These are phyloP conservation scores for Tetrapisispora taiwanensis DNA, from an alignment of 805 yeast species.

Conservation along the genomic window DNA sequence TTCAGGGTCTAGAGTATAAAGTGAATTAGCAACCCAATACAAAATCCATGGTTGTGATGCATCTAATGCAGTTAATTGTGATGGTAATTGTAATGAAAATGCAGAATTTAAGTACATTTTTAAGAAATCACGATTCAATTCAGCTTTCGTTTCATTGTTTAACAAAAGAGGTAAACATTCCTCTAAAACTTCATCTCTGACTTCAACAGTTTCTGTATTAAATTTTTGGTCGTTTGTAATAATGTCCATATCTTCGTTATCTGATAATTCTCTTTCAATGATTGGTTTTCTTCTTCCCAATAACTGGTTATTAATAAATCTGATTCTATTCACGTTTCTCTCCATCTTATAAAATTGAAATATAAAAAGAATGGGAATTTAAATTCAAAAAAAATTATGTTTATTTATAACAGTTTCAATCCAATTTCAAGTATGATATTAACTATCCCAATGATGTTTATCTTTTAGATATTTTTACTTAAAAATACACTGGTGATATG, in stretches of 20 bases:
- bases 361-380: too few species aligned
- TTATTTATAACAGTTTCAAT: background rate
- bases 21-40: constrained; percentile 69
- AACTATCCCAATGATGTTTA: too few species aligned
- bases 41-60: constrained; percentile 90
- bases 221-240: constrained; percentile 14
- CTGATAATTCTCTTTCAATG: constrained; percentile 7
- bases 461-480: too few species aligned
- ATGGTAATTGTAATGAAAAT: constrained; percentile 39
- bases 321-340: constrained; percentile 1
- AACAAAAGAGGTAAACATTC: constrained; percentile 12
- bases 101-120: constrained; percentile 33
- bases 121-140: constrained; percentile 31
- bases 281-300: constrained; percentile 18
- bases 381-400: background rate
- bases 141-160: constrained; percentile 1
- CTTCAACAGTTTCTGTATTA: constrained; percentile 24
- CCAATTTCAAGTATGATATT: too few species aligned
- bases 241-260: constrained; percentile 11
- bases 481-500: too few species aligned
- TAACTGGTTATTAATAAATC: constrained; percentile 12
- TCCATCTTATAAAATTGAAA: background rate
- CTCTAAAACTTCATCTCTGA: constrained; percentile 17
- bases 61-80: constrained; percentile 48
- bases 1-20: constrained; percentile 32